Evolutionary conservation across 2,329 filamentous ascomycete genomes (phyloP).

Genomic region (Biscogniauxia marginata): DNA sequence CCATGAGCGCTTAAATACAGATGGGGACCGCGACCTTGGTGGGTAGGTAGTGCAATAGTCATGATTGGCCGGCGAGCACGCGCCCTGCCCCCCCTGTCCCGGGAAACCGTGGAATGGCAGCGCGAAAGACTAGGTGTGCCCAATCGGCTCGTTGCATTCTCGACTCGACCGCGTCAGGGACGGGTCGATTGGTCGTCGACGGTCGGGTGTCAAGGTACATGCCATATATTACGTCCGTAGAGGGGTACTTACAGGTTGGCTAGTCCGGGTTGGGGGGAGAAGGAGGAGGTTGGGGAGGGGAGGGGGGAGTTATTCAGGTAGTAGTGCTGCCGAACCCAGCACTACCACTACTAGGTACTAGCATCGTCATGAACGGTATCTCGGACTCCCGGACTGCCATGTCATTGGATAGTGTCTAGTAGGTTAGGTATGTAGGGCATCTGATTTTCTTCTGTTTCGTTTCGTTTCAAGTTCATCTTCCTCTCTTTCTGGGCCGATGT

Average conservation of each 20-base stretch:
- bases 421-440: neutral
- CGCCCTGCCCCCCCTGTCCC: constrained; percentile 1
- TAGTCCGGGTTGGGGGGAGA: no score
- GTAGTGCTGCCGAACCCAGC: no score
- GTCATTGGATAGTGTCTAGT: neutral
- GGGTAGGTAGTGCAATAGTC: neutral
- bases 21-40: neutral
- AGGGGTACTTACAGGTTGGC: no score
- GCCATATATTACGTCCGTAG: no score
- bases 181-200: constrained; percentile 8
- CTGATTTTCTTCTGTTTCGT: neutral
- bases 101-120: neutral
- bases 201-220: neutral
- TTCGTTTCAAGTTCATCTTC: neutral
- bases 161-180: constrained; percentile 9
- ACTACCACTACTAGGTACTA: neutral
- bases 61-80: constrained; percentile 14
- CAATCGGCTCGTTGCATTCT: constrained; percentile 11
- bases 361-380: no score
- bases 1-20: neutral
- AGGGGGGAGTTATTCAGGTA: no score
- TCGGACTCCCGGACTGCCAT: neutral
- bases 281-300: no score
- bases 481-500: neutral
- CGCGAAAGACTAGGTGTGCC: neutral